Evolutionary conservation across 352 stramenopile species (phyloP).

Genomic region (Phytophthora constricta): DNA sequence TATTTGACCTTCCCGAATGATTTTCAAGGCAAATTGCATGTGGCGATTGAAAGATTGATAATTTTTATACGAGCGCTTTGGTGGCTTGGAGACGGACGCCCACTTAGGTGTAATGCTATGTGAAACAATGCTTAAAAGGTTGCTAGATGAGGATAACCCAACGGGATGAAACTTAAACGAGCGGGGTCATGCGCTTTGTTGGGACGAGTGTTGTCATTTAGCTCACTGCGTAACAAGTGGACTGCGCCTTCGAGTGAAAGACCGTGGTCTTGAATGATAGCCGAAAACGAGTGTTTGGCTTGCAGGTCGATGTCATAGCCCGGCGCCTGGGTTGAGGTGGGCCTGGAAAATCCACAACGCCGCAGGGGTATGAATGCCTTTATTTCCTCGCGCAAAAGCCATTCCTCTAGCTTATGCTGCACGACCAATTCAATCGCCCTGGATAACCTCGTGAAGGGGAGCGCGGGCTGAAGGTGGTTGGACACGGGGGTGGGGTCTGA

Average conservation of each 20-base stretch:
- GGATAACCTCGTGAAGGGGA: no score
- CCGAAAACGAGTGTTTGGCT: background rate
- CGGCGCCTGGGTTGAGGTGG: background rate
- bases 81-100: background rate
- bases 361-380: background rate
- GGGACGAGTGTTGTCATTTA: background rate
- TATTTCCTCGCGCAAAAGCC: background rate
- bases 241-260: background rate
- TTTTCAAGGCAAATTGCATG: background rate
- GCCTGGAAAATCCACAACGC: background rate
- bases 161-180: background rate
- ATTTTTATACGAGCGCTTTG: background rate
- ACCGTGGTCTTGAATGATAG: background rate
- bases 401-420: no score
- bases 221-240: background rate
- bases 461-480: no score
- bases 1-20: constrained; percentile 11
- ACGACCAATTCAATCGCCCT: no score
- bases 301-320: background rate
- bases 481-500: no score
- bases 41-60: constrained; percentile 3
- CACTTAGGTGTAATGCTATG: background rate
- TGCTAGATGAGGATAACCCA: background rate
- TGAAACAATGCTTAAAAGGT: background rate
- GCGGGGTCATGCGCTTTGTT: constrained; percentile 1